Evolutionary conservation across 805 yeast genomes (phyloP).

Genomic region (Clavispora carvajalis): DNA sequence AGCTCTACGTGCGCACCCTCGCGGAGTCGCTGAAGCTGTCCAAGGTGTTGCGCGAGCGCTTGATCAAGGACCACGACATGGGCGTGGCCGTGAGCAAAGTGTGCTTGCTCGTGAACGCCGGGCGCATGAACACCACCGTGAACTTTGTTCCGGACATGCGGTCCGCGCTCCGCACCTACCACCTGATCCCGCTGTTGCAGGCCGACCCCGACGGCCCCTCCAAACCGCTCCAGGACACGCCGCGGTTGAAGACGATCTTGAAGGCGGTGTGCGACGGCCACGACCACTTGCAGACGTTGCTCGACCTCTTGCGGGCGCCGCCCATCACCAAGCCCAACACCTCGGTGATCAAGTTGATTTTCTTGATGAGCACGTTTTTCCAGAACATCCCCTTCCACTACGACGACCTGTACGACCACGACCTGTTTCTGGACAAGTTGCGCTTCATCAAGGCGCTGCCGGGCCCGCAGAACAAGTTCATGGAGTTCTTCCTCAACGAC

Average conservation of each 20-base stretch:
- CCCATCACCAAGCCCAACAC: slow-evolving; percentile 48
- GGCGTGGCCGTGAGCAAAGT: slow-evolving; percentile 74
- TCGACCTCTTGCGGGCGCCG: slow-evolving; percentile 39
- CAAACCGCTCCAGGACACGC: slow-evolving; percentile 90
- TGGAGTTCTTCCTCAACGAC: slow-evolving; percentile 67
- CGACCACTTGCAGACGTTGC: slow-evolving; percentile 42
- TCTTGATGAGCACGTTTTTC: slow-evolving; percentile 63
- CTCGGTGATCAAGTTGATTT: slow-evolving; percentile 59
- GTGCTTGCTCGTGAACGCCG: slow-evolving; percentile 83
- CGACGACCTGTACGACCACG: slow-evolving; percentile 9
- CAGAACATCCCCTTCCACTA: slow-evolving; percentile 42
- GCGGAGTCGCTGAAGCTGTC: slow-evolving; percentile 82
- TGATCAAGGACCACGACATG: slow-evolving; percentile 55
- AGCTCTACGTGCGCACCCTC: slow-evolving; percentile 74
- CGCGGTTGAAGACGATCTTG: slow-evolving; percentile 81
- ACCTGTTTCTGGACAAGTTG: slow-evolving; percentile 4
- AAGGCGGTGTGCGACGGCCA: slow-evolving; percentile 80
- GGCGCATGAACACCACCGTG: slow-evolving; percentile 91
- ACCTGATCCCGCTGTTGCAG: slow-evolving; percentile 87
- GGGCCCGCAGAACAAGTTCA: slow-evolving; percentile 41
- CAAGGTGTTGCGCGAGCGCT: slow-evolving; percentile 71
- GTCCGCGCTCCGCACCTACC: slow-evolving; percentile 86
- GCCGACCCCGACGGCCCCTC: slow-evolving; percentile 48
- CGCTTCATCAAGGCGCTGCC: slow-evolving; percentile 5
- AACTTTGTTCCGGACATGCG: slow-evolving; percentile 95